Percentiles rank a stretch among this genome's conserved stretches.
Evolutionary conservation across 2,329 filamentous ascomycete genomes (phyloP).

Genomic region (Neurospora sp.): DNA sequence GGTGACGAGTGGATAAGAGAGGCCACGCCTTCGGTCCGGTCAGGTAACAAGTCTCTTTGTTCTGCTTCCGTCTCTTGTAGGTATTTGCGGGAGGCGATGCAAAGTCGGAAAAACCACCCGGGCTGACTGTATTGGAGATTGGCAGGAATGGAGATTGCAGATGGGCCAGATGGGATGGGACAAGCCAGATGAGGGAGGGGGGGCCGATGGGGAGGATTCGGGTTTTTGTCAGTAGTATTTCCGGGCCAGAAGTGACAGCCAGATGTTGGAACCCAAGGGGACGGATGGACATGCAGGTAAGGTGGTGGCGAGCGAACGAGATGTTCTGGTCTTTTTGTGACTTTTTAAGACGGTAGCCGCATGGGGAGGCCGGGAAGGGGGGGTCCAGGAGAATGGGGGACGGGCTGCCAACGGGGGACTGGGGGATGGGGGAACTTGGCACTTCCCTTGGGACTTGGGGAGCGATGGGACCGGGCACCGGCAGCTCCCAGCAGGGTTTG

Average conservation of each 20-base stretch:
- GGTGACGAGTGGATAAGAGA: background rate
- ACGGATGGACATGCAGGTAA: background rate
- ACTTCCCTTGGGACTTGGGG: background rate
- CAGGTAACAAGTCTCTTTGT: background rate
- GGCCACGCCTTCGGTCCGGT: background rate
- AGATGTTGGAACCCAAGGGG: background rate
- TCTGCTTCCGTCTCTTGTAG: background rate
- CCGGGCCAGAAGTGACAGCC: background rate
- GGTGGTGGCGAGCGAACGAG: background rate
- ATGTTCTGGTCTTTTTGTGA: background rate
- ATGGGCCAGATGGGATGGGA: background rate
- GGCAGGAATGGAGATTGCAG: background rate
- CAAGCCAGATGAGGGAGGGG: background rate
- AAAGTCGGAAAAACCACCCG: background rate
- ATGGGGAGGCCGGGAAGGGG: background rate
- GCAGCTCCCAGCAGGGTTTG: background rate
- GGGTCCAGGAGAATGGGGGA: background rate
- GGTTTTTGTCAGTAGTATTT: background rate
- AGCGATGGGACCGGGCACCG: background rate
- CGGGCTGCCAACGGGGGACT: background rate
- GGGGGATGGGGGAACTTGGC: background rate
- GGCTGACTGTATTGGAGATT: background rate
- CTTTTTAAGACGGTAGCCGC: background rate
- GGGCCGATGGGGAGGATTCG: background rate
- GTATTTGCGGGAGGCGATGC: background rate